Evolutionary conservation across 306 rosid genomes (phyloP), one percentile per base, ranked within the genome.

Genomic region (Casuarina cunninghamiana): DNA sequence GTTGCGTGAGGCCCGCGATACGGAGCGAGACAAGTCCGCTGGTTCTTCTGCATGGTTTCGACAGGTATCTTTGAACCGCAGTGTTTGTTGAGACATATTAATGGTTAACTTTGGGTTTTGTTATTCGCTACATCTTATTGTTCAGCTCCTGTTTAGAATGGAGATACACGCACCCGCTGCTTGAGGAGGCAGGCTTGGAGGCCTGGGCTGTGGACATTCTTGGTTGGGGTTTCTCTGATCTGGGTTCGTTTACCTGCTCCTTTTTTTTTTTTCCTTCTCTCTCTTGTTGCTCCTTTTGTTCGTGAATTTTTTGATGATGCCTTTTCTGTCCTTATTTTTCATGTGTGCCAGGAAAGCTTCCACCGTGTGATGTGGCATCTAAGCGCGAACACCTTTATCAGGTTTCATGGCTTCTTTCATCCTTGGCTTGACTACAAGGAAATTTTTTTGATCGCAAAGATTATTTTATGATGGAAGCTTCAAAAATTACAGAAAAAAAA

Each of bases 141-240:
- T 88, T 87, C 95, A 95, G 98, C 86, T 95, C 98, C 41, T 92
- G 98, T 85, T 86, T 95, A 84, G 98, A 95, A 82, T 95, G 98
- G 97, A 92, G 98, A 80, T 91, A 90, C 76, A 78, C 91, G 16
- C 80, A 88, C 73, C 98, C 98, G 16, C 75, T 92, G 89, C 96
- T 91, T 45, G 97, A 95, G 77, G 96, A 88, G 78, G 88, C 89
- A 62, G 97, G 97, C 65, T 79, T 89, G 2, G 93, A 95, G 84
- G 86, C 97, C 37, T 95, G 98, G 98, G 98, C 98, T 54, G 66
- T 95, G 46, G 98, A 95, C 80, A 90, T 91, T 82, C 97, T 95
- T 85, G 98, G 98, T 71, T 95, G 98, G 98, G 97, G 98, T 71
- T 95, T 95, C 90, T 92, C 91, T 81, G 96, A 92, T 89, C 84